Base-by-base conservation (phyloP, 345 rosid species). In the Aquilaria yunnanensis region DNA sequence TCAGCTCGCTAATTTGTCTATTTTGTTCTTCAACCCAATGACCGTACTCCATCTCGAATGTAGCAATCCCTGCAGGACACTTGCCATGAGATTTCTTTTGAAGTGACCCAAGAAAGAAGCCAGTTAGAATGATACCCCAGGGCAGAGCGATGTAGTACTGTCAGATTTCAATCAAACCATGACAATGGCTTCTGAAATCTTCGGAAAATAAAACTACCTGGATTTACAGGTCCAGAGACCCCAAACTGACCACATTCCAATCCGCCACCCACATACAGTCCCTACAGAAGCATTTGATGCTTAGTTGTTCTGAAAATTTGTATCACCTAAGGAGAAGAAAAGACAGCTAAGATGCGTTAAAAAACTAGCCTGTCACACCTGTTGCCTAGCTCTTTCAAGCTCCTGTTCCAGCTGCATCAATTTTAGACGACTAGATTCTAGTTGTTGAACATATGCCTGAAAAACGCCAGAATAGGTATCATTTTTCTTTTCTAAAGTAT, bases 361-460 rank as follows among this genome's bases (percentile, higher is more conserved):
- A 9, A 46, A 56, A 58, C 56, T 12, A 70, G 23, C 23, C 23
- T 51, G 51, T 32, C 70, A 46, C 60, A 84, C 98, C 85, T 90
- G 96, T 65, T 88, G 96, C 70, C 90, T 85, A 50, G 87, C 81
- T 67, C 78, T 86, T 41, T 81, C 82, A 63, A 88, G 83, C 77
- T 90, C 96, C 74, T 88, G 95, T 77, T 94, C 97, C 77, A 94
- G 41, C 70, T 90, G 95, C 75, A 85, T 60, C 57, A 94, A 73
- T 82, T 88, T 94, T 68, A 88, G 59, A 34, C 99, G 81, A 76
- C 99, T 94, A 64, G 82, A 77, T 85, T 94, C 99, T 63, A 94
- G 75, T 75, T 94, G 96, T 77, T 88, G 92, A 74, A 94, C 97
- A 73, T 94, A 94, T 47, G 99, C 99, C 99, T 94, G 60, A 46